Percentiles rank a stretch among this genome's conserved stretches.
phyloP scores from a whole-genome alignment of 805 yeast genomes.

The Helenozyma rhizophorensis region DNA sequence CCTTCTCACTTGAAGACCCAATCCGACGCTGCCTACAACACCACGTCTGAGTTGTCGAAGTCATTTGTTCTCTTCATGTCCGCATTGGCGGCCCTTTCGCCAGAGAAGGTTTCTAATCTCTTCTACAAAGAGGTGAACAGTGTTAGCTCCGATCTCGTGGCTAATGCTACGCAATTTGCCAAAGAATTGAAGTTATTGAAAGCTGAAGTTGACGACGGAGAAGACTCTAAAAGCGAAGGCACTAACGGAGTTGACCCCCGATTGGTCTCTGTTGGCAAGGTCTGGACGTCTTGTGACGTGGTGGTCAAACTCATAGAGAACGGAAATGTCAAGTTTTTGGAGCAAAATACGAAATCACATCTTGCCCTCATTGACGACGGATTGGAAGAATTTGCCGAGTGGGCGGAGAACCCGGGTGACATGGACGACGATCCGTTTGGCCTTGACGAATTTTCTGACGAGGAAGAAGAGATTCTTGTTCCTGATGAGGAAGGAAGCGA shows the following conservation, averaged over 20 bases:
- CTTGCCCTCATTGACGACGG: slow-evolving; percentile 55
- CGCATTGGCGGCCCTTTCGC: slow-evolving; percentile 31
- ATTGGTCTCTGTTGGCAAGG: slow-evolving; percentile 56
- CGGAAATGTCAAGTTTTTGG: slow-evolving; percentile 55
- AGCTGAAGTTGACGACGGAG: slow-evolving; percentile 6
- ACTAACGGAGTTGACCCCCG: slow-evolving; percentile 32
- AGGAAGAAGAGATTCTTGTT: slow-evolving; percentile 21
- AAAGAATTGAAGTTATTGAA: slow-evolving; percentile 23
- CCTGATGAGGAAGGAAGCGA: slow-evolving; percentile 17
- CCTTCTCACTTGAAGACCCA: slow-evolving; percentile 44
- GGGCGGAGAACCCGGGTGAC: slow-evolving; percentile 59
- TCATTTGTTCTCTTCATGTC: slow-evolving; percentile 43
- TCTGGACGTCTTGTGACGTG: slow-evolving; percentile 66
- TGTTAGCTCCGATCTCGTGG: slow-evolving; percentile 17
- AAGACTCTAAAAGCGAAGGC: slow-evolving; percentile 14
- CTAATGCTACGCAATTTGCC: slow-evolving; percentile 17
- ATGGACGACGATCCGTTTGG: slow-evolving; percentile 53
- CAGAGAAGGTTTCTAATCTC: slow-evolving; percentile 31
- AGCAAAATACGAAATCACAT: slow-evolving; percentile 40
- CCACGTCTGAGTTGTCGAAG: slow-evolving; percentile 44
- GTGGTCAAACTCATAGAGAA: slow-evolving; percentile 36
- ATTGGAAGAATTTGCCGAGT: slow-evolving; percentile 61
- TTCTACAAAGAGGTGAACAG: slow-evolving; percentile 30
- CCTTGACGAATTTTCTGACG: slow-evolving; percentile 23
- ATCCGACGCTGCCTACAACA: slow-evolving; percentile 44